Evolutionary conservation across 2,329 filamentous ascomycete species (phyloP).

Genomic region (Fusarium chaquense): DNA sequence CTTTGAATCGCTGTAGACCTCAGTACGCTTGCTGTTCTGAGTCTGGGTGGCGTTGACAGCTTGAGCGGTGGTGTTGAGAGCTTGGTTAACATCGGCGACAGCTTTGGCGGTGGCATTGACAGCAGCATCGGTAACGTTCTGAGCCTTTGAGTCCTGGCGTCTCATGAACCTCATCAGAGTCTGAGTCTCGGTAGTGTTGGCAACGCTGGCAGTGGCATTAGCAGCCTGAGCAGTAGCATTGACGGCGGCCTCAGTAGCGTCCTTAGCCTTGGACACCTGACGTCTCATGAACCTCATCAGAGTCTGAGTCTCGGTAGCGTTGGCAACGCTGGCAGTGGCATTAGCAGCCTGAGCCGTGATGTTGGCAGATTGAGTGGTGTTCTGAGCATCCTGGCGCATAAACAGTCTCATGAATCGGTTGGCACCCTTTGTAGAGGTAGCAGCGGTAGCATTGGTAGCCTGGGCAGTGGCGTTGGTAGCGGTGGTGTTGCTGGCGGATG

Average conservation of each 20-base stretch:
- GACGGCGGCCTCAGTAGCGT: not conserved
- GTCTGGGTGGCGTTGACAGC: not conserved
- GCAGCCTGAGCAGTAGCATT: not conserved
- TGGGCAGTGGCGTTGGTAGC: not conserved
- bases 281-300: constrained; percentile 3
- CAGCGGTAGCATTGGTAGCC: not conserved
- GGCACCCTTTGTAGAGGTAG: not conserved
- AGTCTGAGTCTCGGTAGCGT: not conserved
- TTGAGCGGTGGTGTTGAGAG: not conserved
- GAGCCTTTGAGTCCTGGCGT: not conserved
- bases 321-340: not conserved
- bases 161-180: constrained; percentile 4
- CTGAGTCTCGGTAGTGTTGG: not conserved
- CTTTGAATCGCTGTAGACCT: constrained; percentile 19
- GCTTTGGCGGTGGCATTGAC: not conserved
- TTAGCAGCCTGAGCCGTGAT: not conserved
- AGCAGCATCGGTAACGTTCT: not conserved
- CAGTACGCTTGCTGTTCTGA: constrained; percentile 11
- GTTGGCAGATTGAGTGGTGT: not conserved
- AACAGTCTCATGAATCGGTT: not conserved
- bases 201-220: not conserved
- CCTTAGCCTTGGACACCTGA: not conserved
- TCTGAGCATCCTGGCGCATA: not conserved
- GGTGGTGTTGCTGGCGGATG: not conserved
- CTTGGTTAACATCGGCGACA: not conserved